Evolutionary conservation across 169 alveolate species (phyloP), one percentile per base, ranked within the genome.

Genomic region (Babesia bigemina): DNA sequence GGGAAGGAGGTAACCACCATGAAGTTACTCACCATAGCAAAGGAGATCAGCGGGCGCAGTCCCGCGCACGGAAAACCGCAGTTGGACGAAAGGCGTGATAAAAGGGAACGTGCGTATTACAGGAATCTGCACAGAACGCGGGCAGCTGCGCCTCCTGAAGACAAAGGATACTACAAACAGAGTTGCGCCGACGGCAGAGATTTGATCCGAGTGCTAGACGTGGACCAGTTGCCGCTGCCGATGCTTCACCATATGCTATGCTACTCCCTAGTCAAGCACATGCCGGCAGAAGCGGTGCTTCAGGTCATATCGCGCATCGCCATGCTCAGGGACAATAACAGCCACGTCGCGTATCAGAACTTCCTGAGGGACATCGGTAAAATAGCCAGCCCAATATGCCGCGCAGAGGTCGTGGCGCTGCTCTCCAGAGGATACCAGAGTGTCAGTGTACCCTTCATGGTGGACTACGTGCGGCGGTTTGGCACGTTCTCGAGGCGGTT

Each of bases 401-500:
- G 86, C 49, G 91, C 94, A 21, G 94, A 89, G 70, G 75, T 89
- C 36, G 86, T 89, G 36, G 92, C 92, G n/a, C 82, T 85, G 29
- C 83, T 89, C 57, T 65, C 94, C 21, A 65, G 94, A 57, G 59
- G 90, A 60, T 86, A 89, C 76, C 91, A 89, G 77, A 89, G 91
- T 33, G 72, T 89, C 28, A 89, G 94, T 63, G 79, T 89, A 36
- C 94, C 94, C 36, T 89, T 89, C 50, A 72, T 89, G 91, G 92
- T 89, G n/a, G 91, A 89, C 86, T 89, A 85, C 70, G 94, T 89
- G 44, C 63, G 94, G 50, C 75, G 81, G 47, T 89, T 75, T 70
- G 94, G 92, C 42, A 89, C 92, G 17, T 89, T 89, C 50, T 89
- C 94, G 49, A 70, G 94, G 53, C 75, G 86, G 28, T 89, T 85